Evolutionary conservation across 106 monocot genomes (phyloP), one percentile per base, ranked within the genome.

Genomic region (Allium sativum): DNA sequence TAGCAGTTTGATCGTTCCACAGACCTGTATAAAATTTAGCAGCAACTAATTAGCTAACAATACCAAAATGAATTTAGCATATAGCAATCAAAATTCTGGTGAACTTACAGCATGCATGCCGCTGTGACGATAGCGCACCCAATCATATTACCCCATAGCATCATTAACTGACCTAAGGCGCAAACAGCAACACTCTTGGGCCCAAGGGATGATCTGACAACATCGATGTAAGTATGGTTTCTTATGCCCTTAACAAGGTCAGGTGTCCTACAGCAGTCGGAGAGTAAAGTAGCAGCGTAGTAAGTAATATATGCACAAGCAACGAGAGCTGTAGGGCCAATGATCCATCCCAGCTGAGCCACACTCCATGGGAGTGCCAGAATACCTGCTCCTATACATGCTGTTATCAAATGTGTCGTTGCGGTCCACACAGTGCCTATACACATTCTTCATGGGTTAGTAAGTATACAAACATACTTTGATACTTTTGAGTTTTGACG

Each of bases 341-440:
- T 20, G 21, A 91, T 59, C 90, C 90, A 91, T 0, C 90, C 86
- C 74, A 91, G 66, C 53, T 91, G 90, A 42, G 90, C 86, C 21
- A 91, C 80, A 61, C 86, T 86, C 90, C 90, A 86, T 64, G 90
- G 86, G 58, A 91, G 56, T 47, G 90, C 77, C 31, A 86, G 64
- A 10, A 91, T 80, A 13, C 90, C 86, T 0, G 90, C 73, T 42
- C 86, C 83, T 7, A 86, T 83, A 8, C 86, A 67, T 3, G 86
- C 83, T 1, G 90, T 91, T 20, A 86, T 73, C 19, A 73, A 75
- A 50, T 86, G 86, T 9, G 90, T 71, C 3, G 86, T 83, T 43
- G 90, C 86, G 1, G 82, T 90, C 82, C 82, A 90, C 10, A 90
- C 52, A 2, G 86, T 86, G 31, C 90, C 86, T 42, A 31, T 31